A percentile compares a stretch with the other conserved stretches of the same genome.
Conservation (phyloP, 140 eudicot genomes). For the Oenanthe javanica region DNA sequence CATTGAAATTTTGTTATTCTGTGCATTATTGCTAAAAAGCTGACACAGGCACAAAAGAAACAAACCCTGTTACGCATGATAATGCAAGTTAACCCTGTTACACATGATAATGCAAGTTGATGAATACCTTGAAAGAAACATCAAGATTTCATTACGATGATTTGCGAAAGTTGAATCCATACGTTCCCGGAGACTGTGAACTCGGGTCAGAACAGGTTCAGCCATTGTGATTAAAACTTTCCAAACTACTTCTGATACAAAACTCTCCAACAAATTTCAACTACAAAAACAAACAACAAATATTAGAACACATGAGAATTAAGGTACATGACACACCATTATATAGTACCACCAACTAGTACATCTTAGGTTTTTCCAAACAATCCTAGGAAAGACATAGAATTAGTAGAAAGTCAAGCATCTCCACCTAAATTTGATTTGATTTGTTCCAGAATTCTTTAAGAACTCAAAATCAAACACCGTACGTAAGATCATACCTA, state of each 20-base stretch:
- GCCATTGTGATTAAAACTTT: conserved; percentile 33
- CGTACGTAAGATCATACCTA: not conserved
- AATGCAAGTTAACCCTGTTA: not conserved
- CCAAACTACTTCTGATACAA: not conserved
- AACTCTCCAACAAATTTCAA: not conserved
- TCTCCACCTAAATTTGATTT: not conserved
- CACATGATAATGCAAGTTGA: not conserved
- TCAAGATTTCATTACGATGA: conserved; percentile 63
- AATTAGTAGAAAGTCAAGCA: not conserved
- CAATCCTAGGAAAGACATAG: not conserved
- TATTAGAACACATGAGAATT: not conserved
- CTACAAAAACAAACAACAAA: not conserved
- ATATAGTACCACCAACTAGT: not conserved
- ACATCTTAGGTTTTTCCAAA: not conserved
- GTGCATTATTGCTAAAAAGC: not conserved
- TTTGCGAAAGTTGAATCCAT: conserved; percentile 61
- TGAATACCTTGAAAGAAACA: conserved; percentile 55
- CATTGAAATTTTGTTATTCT: too few relatives aligned
- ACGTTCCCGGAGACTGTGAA: conserved; percentile 85
- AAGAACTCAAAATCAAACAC: not conserved
- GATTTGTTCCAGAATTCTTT: not conserved
- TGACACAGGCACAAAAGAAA: not conserved
- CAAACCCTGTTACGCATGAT: not conserved
- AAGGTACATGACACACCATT: not conserved
- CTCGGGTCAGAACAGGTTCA: conserved; percentile 65